These are phyloP conservation scores for Cyberlindnera japonica DNA, from an alignment of 805 yeast genomes.

Conservation along the genomic window DNA sequence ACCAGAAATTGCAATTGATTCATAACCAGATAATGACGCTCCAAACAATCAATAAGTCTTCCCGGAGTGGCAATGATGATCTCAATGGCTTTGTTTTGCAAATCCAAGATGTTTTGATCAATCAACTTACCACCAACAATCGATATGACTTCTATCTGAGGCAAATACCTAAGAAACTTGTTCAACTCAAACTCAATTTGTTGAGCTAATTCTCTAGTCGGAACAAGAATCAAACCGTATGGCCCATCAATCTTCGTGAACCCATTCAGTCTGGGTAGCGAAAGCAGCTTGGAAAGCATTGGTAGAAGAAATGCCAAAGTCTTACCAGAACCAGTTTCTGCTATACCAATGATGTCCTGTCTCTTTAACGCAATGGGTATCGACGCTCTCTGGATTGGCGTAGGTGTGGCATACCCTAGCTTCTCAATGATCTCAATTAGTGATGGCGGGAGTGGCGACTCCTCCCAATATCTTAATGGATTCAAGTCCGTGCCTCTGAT, in stretches of 20 bases:
- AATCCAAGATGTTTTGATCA: conserved; percentile 60
- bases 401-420: conserved; percentile 60
- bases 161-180: conserved; percentile 41
- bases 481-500: conserved; percentile 43
- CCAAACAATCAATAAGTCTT: conserved; percentile 75
- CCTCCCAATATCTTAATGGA: conserved; percentile 77
- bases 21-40: conserved; percentile 58
- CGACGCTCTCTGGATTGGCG: conserved; percentile 89
- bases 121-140: conserved; percentile 90
- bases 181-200: conserved; percentile 72
- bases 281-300: conserved; percentile 50
- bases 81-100: conserved; percentile 35
- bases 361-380: conserved; percentile 63
- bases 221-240: conserved; percentile 73
- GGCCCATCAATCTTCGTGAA: conserved; percentile 58
- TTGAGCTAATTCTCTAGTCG: conserved; percentile 90
- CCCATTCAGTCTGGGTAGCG: conserved; percentile 44
- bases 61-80: conserved; percentile 95
- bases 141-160: conserved; percentile 49
- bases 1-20: conserved; percentile 63
- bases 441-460: conserved; percentile 45
- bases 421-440: conserved; percentile 37
- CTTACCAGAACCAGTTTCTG: conserved; percentile 96
- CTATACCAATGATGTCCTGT: conserved; percentile 80
- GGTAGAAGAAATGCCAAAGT: conserved; percentile 84